These are phyloP conservation scores for Pythium rhizo-oryzae DNA, from an alignment of 352 stramenopile genomes.

Conservation along the genomic window DNA sequence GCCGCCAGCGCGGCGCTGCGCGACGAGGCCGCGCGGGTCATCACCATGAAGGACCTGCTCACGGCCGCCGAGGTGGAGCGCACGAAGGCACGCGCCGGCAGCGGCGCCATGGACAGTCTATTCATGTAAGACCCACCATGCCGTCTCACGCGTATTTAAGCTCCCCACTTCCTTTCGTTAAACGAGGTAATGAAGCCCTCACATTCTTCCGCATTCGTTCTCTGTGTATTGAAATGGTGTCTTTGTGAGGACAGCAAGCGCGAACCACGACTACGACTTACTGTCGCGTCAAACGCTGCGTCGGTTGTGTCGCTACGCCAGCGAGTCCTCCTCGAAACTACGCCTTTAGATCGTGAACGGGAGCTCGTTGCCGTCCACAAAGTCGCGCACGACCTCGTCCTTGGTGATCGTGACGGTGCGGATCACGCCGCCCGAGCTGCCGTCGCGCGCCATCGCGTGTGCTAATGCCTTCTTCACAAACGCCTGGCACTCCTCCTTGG, in stretches of 20 bases:
- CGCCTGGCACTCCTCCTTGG: conserved; percentile 93
- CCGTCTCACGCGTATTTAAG: conserved; percentile 18
- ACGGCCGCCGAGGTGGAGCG: conserved; percentile 75
- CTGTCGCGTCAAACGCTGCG: background rate
- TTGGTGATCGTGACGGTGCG: conserved; percentile 95
- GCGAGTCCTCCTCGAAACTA: too few species aligned
- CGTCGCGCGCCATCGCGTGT: conserved; percentile 98
- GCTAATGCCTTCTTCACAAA: conserved; percentile 96
- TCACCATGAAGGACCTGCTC: conserved; percentile 82
- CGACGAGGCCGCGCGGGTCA: conserved; percentile 56
- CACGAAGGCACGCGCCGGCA: conserved; percentile 60
- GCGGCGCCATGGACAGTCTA: conserved; percentile 76
- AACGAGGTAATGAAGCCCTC: background rate
- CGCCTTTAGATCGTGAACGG: conserved; percentile 83
- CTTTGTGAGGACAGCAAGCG: too few species aligned
- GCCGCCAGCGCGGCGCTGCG: conserved; percentile 72
- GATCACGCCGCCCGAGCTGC: conserved; percentile 98
- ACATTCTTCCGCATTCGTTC: too few species aligned
- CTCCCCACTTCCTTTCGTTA: background rate
- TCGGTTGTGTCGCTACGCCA: conserved; percentile 3
- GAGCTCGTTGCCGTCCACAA: conserved; percentile 91
- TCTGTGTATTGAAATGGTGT: too few species aligned
- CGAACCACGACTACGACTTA: too few species aligned
- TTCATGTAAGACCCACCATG: conserved; percentile 56
- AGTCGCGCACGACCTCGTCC: conserved; percentile 91